phyloP scores from a whole-genome alignment of 768 basidiomycete species.

The Macrolepiota fuliginosa region DNA sequence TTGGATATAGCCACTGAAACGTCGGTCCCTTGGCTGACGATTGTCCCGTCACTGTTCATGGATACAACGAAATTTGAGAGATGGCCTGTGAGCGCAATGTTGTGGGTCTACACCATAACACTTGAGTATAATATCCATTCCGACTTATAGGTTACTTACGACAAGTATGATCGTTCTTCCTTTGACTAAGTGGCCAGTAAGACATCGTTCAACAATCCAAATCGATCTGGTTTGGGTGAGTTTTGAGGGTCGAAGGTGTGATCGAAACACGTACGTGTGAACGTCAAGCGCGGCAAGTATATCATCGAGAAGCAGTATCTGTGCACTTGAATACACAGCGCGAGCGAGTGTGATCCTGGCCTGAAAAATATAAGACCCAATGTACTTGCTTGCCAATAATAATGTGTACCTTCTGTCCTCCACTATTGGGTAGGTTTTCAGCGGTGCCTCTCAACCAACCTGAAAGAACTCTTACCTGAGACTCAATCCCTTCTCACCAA shows the following conservation, averaged over 20 bases:
- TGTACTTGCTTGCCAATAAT: background rate
- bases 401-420: constrained; percentile 37
- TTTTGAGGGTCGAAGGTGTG: background rate
- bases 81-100: constrained; percentile 49
- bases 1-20: constrained; percentile 45
- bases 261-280: constrained; percentile 21
- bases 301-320: constrained; percentile 71
- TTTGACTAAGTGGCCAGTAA: constrained; percentile 75
- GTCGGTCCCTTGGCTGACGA: constrained; percentile 44
- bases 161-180: constrained; percentile 85
- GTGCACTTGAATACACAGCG: constrained; percentile 47
- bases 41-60: constrained; percentile 49
- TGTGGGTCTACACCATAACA: constrained; percentile 36
- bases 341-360: constrained; percentile 47
- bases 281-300: constrained; percentile 61
- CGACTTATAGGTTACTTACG: constrained; percentile 29
- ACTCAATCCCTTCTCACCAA: constrained; percentile 70
- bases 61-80: constrained; percentile 59
- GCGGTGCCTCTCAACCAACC: background rate
- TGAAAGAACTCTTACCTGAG: constrained; percentile 26
- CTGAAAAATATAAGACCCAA: constrained; percentile 16
- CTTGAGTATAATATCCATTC: background rate
- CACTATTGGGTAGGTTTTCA: constrained; percentile 22
- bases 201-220: constrained; percentile 78
- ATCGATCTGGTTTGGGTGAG: constrained; percentile 58